These are phyloP conservation scores for Moniliella sp. DNA, from an alignment of 1,284 basidiomycete genomes.

Conservation along the genomic window DNA sequence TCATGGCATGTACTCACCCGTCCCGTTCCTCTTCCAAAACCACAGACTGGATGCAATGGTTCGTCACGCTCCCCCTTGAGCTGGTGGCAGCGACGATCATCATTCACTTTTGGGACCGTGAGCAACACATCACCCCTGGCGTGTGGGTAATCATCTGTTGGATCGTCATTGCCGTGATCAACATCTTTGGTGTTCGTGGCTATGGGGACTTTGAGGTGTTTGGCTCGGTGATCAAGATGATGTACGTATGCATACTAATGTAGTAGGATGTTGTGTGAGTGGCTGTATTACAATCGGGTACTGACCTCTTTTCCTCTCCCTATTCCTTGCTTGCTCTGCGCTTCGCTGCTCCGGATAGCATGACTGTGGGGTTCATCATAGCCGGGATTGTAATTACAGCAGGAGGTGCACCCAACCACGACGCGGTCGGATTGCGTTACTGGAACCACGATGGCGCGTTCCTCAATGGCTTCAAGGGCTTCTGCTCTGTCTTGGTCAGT, in stretches of 20 bases:
- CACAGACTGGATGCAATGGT: conserved; percentile 15
- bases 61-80: conserved; percentile 4
- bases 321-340: no score
- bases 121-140: conserved; percentile 11
- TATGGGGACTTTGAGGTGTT: conserved; percentile 41
- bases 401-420: conserved; percentile 39
- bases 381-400: conserved; percentile 29
- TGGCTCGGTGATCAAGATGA: conserved; percentile 43
- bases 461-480: conserved; percentile 12
- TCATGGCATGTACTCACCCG: no score
- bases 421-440: conserved; percentile 43
- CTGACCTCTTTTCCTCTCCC: no score
- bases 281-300: no score
- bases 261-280: no score
- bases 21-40: conserved; percentile 1
- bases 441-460: conserved; percentile 37
- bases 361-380: conserved; percentile 24
- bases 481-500: conserved; percentile 27
- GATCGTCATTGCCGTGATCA: conserved; percentile 11
- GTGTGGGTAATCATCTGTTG: conserved; percentile 19
- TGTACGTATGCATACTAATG: no score
- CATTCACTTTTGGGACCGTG: conserved; percentile 20
- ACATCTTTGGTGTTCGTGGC: conserved; percentile 19
- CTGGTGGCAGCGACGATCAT: conserved; percentile 23
- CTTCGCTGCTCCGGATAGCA: no score